Conservation (phyloP, 192 early-diverging fungal species). For the Linnemannia hyalina region DNA sequence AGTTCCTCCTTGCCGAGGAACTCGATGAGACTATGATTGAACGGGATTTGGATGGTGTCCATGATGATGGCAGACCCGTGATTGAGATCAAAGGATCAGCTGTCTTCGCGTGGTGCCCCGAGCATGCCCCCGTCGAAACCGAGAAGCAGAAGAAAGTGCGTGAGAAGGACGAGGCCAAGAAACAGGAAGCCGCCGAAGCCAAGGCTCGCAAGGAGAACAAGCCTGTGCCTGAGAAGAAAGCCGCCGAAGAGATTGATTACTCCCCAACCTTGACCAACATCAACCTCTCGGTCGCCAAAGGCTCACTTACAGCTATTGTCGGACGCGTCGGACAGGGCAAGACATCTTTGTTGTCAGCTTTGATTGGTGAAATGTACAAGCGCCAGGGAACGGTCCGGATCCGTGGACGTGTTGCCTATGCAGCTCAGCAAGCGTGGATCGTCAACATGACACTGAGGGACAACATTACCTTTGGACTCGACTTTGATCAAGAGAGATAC, state of each 20-base stretch:
- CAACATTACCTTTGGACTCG: slow-evolving; percentile 90
- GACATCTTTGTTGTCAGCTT: slow-evolving; percentile 58
- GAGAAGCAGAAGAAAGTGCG: slow-evolving; percentile 24
- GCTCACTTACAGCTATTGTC: slow-evolving; percentile 83
- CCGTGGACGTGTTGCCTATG: slow-evolving; percentile 76
- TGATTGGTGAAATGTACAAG: slow-evolving; percentile 91
- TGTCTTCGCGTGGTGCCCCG: slow-evolving; percentile 26
- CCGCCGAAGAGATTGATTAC: not conserved
- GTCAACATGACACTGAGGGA: slow-evolving; percentile 92
- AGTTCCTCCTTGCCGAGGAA: slow-evolving; percentile 31
- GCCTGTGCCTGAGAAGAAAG: slow-evolving; percentile 9
- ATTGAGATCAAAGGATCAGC: slow-evolving; percentile 18
- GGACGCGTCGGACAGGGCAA: slow-evolving; percentile 84
- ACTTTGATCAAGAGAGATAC: slow-evolving; percentile 79
- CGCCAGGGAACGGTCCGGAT: slow-evolving; percentile 71
- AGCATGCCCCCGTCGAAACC: not conserved
- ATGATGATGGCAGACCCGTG: not conserved
- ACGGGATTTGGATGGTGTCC: not conserved
- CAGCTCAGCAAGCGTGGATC: slow-evolving; percentile 83
- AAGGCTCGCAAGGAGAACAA: slow-evolving; percentile 27
- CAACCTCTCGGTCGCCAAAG: slow-evolving; percentile 41
- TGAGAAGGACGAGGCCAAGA: slow-evolving; percentile 31
- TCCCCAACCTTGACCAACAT: slow-evolving; percentile 34
- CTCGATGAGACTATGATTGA: slow-evolving; percentile 19
- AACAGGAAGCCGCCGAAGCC: not conserved